Base-by-base conservation (phyloP, 2,329 filamentous ascomycete species). In the Calonectria pseudoreteaudii region DNA sequence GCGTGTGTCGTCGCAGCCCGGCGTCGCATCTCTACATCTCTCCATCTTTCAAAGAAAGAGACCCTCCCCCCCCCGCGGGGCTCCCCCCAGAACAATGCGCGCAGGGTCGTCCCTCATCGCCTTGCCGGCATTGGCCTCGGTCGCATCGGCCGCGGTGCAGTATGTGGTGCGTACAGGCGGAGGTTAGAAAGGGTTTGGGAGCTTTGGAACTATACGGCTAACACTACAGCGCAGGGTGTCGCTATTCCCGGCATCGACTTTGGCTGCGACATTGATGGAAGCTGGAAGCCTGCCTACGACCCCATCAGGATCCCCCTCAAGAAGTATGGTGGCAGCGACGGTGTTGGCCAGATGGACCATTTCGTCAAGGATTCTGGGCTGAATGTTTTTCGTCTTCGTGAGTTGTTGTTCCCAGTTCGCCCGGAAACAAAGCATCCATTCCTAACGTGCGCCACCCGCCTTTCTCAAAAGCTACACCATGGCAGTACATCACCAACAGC, bases 401-500 rank as follows among this genome's bases (percentile, higher is more conserved):
- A 82, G 84, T 76, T 14, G 23, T 6, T 10, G 31, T 34, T 30
- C n/a, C 30, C 5, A 38, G 56, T 62, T 50, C 10, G n/a, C 20
- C n/a, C 26, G 16, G 23, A 13, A 8, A 26, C 5, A 14, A 20
- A 10, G n/a, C n/a, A 30, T 44, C 5, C 36, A 20, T 65, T 56
- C 30, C 71, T 75, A 50, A 75, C 70, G 18, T 16, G 16, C n/a
- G 13, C 9, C 10, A 26, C 56, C n/a, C n/a, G n/a, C n/a, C n/a
- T n/a, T n/a, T 10, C 18, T 7, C 1, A 23, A 68, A 20, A 88
- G 88, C 86, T 78, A 83, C 81, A 58, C 79, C 80, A 20, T 93
- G 91, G 91, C 91, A 93, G 77, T 92, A 87, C 76, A 86, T 93
- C n/a, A 84, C 88, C 71, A 88, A 88, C 76, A 86, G 87, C 75